Conservation (phyloP, 306 rosid genomes). For the Arachis hypogaea region DNA sequence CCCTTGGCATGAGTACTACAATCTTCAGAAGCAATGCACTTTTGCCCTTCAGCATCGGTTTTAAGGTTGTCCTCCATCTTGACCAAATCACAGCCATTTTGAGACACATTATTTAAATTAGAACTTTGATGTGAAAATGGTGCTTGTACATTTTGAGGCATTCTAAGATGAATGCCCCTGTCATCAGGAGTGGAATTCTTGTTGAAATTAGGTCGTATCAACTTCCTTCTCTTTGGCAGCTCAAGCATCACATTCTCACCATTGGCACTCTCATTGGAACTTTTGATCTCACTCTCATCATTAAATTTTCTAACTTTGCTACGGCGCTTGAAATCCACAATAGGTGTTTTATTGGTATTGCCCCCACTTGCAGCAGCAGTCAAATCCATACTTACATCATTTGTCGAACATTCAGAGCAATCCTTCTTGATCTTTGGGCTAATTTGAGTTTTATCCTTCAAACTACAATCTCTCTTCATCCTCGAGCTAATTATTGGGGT, state of each 20-base stretch:
- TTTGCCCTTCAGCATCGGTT: constrained; percentile 28
- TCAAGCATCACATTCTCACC: constrained; percentile 26
- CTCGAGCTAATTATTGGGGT: constrained; percentile 24
- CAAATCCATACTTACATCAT: constrained; percentile 27
- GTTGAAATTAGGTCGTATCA: constrained; percentile 65
- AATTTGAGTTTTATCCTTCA: constrained; percentile 32
- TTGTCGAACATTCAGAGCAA: constrained; percentile 31
- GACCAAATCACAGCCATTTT: constrained; percentile 38
- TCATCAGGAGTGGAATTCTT: constrained; percentile 36
- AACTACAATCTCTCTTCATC: constrained; percentile 27
- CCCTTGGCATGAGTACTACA: constrained; percentile 32
- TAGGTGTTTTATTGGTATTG: constrained; percentile 36
- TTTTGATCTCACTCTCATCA: constrained; percentile 34
- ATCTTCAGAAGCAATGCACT: constrained; percentile 18
- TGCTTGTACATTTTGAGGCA: constrained; percentile 34
- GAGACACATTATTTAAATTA: constrained; percentile 27
- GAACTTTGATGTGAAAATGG: constrained; percentile 38
- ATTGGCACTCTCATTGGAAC: constrained; percentile 32
- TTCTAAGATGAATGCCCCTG: constrained; percentile 26
- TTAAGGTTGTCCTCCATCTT: constrained; percentile 31
- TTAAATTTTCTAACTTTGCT: constrained; percentile 46
- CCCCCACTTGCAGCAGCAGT: constrained; percentile 33
- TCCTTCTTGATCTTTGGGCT: constrained; percentile 30
- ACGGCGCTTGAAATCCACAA: constrained; percentile 72
- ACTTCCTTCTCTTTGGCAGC: constrained; percentile 59